Evolutionary conservation across 768 basidiomycete species (phyloP).

Genomic region (Pleurotus tuber-regium): DNA sequence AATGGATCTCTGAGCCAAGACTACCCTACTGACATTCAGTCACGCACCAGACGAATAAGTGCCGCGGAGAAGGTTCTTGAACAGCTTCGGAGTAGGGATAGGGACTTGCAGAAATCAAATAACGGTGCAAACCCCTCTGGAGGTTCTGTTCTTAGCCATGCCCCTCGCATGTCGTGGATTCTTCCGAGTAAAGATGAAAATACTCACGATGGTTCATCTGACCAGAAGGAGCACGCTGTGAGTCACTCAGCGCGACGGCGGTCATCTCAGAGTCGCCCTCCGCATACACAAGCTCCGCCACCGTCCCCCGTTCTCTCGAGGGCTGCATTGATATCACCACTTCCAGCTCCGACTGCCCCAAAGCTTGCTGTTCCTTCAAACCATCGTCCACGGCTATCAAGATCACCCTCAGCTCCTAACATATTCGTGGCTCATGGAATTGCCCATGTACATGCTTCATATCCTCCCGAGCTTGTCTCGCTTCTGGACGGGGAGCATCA

Average conservation of each 20-base stretch:
- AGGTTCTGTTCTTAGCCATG: constrained; percentile 21
- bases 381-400: constrained; percentile 49
- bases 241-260: constrained; percentile 14
- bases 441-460: constrained; percentile 25
- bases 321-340: constrained; percentile 17
- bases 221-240: not conserved
- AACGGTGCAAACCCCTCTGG: constrained; percentile 39
- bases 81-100: constrained; percentile 55
- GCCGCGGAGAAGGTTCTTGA: constrained; percentile 70
- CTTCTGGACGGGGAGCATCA: constrained; percentile 89
- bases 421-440: constrained; percentile 23
- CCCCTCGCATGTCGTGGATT: constrained; percentile 45
- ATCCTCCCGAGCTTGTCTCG: constrained; percentile 54
- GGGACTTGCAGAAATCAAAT: constrained; percentile 10
- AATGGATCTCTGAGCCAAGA: constrained; percentile 16
- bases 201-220: not conserved
- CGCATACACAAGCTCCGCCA: constrained; percentile 34
- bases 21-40: constrained; percentile 25
- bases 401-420: constrained; percentile 57
- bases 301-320: constrained; percentile 40
- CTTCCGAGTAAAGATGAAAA: constrained; percentile 15
- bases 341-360: not conserved
- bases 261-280: constrained; percentile 39
- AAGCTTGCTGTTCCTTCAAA: constrained; percentile 20
- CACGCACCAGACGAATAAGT: constrained; percentile 50